Evolutionary conservation across 2,329 filamentous ascomycete species (phyloP), one percentile per base, ranked within the genome.

Genomic region (Ophiostoma novo-ulmi): DNA sequence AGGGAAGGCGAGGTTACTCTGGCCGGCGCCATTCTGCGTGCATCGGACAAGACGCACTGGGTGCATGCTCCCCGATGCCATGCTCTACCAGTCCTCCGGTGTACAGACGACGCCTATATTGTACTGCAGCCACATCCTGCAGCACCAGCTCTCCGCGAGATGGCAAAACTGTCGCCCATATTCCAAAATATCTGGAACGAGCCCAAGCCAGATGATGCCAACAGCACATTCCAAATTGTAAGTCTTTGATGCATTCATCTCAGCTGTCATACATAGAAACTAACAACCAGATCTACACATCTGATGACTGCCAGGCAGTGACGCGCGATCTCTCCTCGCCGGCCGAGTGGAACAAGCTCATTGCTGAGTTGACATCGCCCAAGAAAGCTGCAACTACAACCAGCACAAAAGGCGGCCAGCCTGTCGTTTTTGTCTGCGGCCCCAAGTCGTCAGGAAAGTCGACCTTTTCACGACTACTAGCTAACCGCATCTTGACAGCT

Each of bases 391-490:
- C 61, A 1, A 22, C 61, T 1, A 20, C 13, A 26, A 17, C 58
- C 14, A 35, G 5, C 35, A 65, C 63, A 76, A 17, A 77, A 75
- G 7, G 77, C 78, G 65, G 78, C 13, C 67, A 52, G 41, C 69
- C 78, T 2, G 80, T 81, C 1, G 81, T 87, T 7, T 81, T 93
- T 72, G 80, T 92, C 2, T 89, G 89, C 68, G 91, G 91, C 0
- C 86, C 89, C 0, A 91, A 92, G 73, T 88, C 86, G 0, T 87
- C 90, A 2, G 91, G 91, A 2, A 94, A 94, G 76, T 93, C 91
- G 0, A 93, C 90, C 0, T 91, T 93, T 77, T 85, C 86, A 14
- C 87, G 85, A 67, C 78, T 92, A 5, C 80, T 94, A 2, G 80
- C 84, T 10, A 94, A 94, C 75, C 85, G 87, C 13, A 80, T 92